phyloP scores from a whole-genome alignment of 2,329 filamentous ascomycete species.

The Fusarium subglutinans region DNA sequence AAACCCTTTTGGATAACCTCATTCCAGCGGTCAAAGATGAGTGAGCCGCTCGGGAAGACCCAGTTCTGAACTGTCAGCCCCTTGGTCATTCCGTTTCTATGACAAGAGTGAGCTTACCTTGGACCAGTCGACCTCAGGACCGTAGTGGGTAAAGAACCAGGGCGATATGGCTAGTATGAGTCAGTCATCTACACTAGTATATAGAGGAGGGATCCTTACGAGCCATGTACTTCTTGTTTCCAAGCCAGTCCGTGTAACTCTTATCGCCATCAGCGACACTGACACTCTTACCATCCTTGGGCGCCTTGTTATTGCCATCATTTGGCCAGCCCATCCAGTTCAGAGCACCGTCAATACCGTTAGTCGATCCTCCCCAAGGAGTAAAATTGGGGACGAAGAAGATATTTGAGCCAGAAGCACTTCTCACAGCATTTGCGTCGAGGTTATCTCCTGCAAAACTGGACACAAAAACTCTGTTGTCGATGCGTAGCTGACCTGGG shows the following conservation, averaged over 20 bases:
- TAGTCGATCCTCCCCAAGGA: constrained; percentile 50
- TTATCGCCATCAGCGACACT: constrained; percentile 53
- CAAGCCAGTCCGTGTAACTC: constrained; percentile 48
- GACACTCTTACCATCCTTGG: constrained; percentile 50
- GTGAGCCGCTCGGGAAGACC: constrained; percentile 66
- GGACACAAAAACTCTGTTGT: constrained; percentile 61
- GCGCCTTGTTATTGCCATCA: constrained; percentile 60
- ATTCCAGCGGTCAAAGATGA: constrained; percentile 69
- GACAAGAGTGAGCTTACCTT: not conserved
- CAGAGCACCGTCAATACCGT: constrained; percentile 56
- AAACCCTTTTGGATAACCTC: constrained; percentile 55
- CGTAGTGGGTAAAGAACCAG: constrained; percentile 61
- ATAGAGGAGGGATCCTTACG: constrained; percentile 16
- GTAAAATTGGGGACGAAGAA: constrained; percentile 63
- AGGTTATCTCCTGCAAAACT: constrained; percentile 61
- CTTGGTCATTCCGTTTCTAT: constrained; percentile 12
- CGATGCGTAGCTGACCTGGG: constrained; percentile 59
- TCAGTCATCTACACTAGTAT: not conserved
- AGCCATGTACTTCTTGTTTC: constrained; percentile 58
- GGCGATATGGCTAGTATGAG: constrained; percentile 41
- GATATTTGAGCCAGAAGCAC: constrained; percentile 54
- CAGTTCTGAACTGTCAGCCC: constrained; percentile 61
- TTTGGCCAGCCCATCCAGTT: constrained; percentile 59
- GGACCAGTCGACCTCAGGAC: constrained; percentile 26
- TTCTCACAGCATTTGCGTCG: constrained; percentile 52